Evolutionary conservation across 441 rosid species (phyloP), one percentile per base, ranked within the genome.

Genomic region (Gossypium schwendimanii): DNA sequence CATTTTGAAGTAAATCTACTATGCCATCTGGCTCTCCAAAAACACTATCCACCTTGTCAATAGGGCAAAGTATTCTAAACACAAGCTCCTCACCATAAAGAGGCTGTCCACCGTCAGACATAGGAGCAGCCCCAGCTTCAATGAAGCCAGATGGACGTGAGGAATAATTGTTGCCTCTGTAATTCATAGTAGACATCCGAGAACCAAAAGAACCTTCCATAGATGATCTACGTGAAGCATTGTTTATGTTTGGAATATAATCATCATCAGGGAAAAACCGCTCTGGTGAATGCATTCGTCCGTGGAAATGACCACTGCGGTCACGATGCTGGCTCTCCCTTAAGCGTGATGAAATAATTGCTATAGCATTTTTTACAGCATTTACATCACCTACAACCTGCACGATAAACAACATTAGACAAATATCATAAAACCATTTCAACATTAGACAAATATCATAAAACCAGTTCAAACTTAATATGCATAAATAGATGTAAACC

Each of bases 271-370:
- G 80, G 36, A 88, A 85, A 68, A 81, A 72, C 9, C 85, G 83
- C 53, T 94, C 97, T 0, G 95, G 97, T 59, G 94, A 91, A 62
- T 90, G 94, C 57, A 74, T 3, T 75, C 94, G 80, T 67, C 97
- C 96, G 71, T 84, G 94, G 75, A 89, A 84, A 80, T 90, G 78
- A 84, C 20, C 20, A 18, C 84, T 84, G 69, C 95, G 94, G 70
- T 93, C 97, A 66, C 98, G 95, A 80, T 93, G 97, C 69, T 95
- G 99, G 77, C 99, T 93, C 88, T 93, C 99, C 81, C 92, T 84
- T 80, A 95, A 79, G 75, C 97, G 95, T 3, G 91, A 86, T 50
- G 98, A 90, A 71, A 95, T 93, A 70, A 84, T 78, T 6, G 83
- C 80, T 77, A 95, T 53, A 66, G 98, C 97, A 79, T 87, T 90